Conservation (phyloP, 441 rosid species). For the Pelargonium australe region DNA sequence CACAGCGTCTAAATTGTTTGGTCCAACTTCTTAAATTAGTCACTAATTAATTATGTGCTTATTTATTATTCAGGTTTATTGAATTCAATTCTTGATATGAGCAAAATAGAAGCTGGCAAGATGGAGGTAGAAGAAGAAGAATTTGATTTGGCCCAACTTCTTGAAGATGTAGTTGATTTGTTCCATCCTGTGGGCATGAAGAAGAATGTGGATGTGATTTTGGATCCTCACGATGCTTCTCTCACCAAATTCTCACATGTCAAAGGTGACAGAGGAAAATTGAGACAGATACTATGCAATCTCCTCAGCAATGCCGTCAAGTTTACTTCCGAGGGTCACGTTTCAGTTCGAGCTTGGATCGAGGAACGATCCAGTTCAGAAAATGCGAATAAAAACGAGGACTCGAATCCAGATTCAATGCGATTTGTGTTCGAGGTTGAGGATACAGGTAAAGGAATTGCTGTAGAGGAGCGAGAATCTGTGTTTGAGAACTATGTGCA, state of each 20-base stretch:
- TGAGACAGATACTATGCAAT: slow-evolving; percentile 55
- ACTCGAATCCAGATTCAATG: slow-evolving; percentile 24
- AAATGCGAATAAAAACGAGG: background rate
- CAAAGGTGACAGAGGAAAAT: slow-evolving; percentile 57
- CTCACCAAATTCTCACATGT: slow-evolving; percentile 41
- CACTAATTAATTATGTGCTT: background rate
- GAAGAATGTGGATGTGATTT: slow-evolving; percentile 59
- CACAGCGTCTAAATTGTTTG: too few species aligned
- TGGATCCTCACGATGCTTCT: slow-evolving; percentile 61
- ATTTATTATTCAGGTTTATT: slow-evolving; percentile 32
- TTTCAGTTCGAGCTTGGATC: slow-evolving; percentile 57
- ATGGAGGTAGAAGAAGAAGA: slow-evolving; percentile 66
- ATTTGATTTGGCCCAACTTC: slow-evolving; percentile 46
- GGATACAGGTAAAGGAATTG: slow-evolving; percentile 85
- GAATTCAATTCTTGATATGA: slow-evolving; percentile 60
- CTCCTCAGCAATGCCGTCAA: slow-evolving; percentile 73
- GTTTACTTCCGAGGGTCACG: slow-evolving; percentile 59
- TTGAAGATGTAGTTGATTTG: slow-evolving; percentile 55
- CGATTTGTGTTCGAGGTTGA: slow-evolving; percentile 67
- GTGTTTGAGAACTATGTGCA: slow-evolving; percentile 83
- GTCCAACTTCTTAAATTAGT: too few species aligned
- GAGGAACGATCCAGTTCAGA: slow-evolving; percentile 30
- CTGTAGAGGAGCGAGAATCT: slow-evolving; percentile 46
- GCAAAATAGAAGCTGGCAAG: slow-evolving; percentile 83
- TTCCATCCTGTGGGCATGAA: slow-evolving; percentile 52